Base-by-base conservation (phyloP, 2,329 filamentous ascomycete genomes). In the Cladosporium sp. region DNA sequence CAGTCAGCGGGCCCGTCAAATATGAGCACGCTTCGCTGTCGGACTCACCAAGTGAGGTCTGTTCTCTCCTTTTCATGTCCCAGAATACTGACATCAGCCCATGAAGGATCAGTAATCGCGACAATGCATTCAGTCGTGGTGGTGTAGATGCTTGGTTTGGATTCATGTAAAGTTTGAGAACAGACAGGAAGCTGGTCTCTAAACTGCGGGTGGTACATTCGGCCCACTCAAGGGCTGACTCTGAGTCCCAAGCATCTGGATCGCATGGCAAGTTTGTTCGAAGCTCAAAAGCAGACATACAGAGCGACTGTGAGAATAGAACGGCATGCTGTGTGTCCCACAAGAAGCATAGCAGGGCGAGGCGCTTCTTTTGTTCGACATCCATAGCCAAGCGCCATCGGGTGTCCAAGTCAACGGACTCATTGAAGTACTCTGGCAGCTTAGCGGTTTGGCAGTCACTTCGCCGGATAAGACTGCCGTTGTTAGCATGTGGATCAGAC, bases 311-410 rank as follows among this genome's bases (percentile, higher is more conserved):
- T n/a, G 78, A 83, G 61, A 84, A 84, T 0, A 84, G 68, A 0
- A 83, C 78, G 0, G 80, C 80, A 53, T 84, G 80, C 49, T 84
- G 80, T 0, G 79, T 82, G 55, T 84, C 81, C 81, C 80, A 84
- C 69, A 84, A 78, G 60, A 84, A 85, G 58, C 79, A 84, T 4
- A 82, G 68, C 33, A 83, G 72, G 0, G 79, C 78, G 0, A 81
- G 65, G 46, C 80, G 73, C 62, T 82, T 82, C 50, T 78, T 78
- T 53, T 81, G 77, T 57, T 84, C 79, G 1, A 72, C 68, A 38
- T 78, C 72, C 3, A 76, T 75, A 67, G 78, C 80, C n/a, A 63
- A 65, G 38, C 65, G 67, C 79, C 80, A 84, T 2, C 72, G 62
- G 8, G 66, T 59, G 2, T 78, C 70, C 0, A 77, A 59, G 38